A percentile compares a stretch with the other conserved stretches of the same genome.
Conservation (phyloP, 2,329 filamentous ascomycete genomes). For the Ceratocystis alfenasii region DNA sequence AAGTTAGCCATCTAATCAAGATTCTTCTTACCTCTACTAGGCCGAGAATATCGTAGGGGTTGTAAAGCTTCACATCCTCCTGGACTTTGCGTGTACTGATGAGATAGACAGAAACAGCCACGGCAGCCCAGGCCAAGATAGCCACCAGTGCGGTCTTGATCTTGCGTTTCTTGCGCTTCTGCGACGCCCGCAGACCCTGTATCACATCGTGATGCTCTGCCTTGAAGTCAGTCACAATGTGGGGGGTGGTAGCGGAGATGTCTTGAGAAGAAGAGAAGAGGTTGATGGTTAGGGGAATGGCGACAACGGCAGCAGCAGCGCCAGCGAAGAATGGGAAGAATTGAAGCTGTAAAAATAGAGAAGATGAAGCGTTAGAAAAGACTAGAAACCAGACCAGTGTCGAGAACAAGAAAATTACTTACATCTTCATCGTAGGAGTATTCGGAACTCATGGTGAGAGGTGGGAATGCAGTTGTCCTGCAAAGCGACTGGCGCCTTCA, state of each 20-base stretch:
- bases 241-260: slow-evolving; percentile 6
- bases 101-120: slow-evolving; percentile 84
- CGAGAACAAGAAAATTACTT: slow-evolving; percentile 20
- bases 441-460: slow-evolving; percentile 68
- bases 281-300: slow-evolving; percentile 78
- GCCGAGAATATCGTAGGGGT: slow-evolving; percentile 89
- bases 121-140: slow-evolving; percentile 65
- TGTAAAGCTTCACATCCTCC: slow-evolving; percentile 60
- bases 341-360: slow-evolving; percentile 51
- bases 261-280: slow-evolving; percentile 40
- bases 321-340: slow-evolving; percentile 99
- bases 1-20: slow-evolving; percentile 23
- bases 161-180: slow-evolving; percentile 80
- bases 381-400: not conserved
- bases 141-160: slow-evolving; percentile 73
- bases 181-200: slow-evolving; percentile 66
- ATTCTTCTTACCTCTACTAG: slow-evolving; percentile 54
- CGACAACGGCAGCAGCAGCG: slow-evolving; percentile 76
- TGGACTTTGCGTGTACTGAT: slow-evolving; percentile 45
- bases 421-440: slow-evolving; percentile 97
- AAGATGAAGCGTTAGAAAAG: slow-evolving; percentile 4
- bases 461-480: slow-evolving; percentile 22
- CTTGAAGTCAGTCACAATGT: slow-evolving; percentile 47
- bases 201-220: slow-evolving; percentile 76
- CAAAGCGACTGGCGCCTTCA: not conserved